Evolutionary conservation across 139 green algal genomes (phyloP).

Genomic region (Chlamydomonas incerta): DNA sequence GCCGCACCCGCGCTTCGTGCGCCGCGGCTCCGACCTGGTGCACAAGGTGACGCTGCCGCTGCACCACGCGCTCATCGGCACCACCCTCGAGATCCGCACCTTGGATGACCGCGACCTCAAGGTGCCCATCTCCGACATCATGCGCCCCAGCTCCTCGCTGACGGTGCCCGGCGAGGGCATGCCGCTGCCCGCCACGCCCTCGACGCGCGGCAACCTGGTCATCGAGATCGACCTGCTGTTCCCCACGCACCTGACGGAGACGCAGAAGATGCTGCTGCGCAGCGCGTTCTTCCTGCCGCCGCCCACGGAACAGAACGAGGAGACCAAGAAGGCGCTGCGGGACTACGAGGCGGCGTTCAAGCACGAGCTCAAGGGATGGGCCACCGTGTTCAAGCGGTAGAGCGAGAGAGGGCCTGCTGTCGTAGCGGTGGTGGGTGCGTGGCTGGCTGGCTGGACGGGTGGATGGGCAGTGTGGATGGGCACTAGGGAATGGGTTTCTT

Average conservation of each 20-base stretch:
- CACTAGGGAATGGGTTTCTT: too few relatives aligned
- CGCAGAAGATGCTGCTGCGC: slow-evolving; percentile 79
- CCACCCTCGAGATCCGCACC: slow-evolving; percentile 68
- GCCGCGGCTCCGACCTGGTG: slow-evolving; percentile 72
- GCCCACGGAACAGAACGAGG: slow-evolving; percentile 44
- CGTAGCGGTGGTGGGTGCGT: too few relatives aligned
- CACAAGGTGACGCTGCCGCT: slow-evolving; percentile 72
- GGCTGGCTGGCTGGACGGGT: too few relatives aligned
- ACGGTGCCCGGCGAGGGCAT: slow-evolving; percentile 66
- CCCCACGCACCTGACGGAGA: slow-evolving; percentile 69
- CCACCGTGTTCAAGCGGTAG: slow-evolving; percentile 42
- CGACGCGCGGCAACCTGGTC: slow-evolving; percentile 65
- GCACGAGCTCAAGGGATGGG: slow-evolving; percentile 70
- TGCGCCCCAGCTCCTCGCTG: slow-evolving; percentile 68
- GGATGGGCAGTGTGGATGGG: too few relatives aligned
- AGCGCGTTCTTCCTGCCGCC: slow-evolving; percentile 75
- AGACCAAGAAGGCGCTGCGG: slow-evolving; percentile 67
- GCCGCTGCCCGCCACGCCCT: slow-evolving; percentile 36
- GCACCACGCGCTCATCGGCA: slow-evolving; percentile 73
- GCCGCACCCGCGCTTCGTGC: slow-evolving; percentile 69
- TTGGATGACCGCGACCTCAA: slow-evolving; percentile 66
- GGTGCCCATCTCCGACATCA: slow-evolving; percentile 73
- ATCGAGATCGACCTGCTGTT: slow-evolving; percentile 81
- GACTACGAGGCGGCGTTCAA: slow-evolving; percentile 73
- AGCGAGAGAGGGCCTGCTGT: not conserved